Percentiles rank a stretch among this genome's conserved stretches.
phyloP scores from a whole-genome alignment of 2,329 filamentous ascomycete species.

The Pseudogymnoascus sp. region DNA sequence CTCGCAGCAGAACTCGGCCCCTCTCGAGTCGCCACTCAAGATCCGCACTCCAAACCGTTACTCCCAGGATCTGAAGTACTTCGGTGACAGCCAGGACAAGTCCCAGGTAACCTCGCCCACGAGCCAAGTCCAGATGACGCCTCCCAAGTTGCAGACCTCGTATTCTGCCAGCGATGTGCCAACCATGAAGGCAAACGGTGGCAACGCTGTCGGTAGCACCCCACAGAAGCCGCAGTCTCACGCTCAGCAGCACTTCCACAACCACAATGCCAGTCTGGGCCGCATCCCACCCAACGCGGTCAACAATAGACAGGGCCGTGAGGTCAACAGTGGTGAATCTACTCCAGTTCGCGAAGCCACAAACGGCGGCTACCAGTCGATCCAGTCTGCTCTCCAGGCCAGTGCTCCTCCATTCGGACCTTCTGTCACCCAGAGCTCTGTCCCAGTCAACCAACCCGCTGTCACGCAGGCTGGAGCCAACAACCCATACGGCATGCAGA shows the following conservation, averaged over 20 bases:
- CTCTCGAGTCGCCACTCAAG: slow-evolving; percentile 40
- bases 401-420: slow-evolving; percentile 74
- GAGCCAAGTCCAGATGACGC: slow-evolving; percentile 48
- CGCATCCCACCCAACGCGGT: slow-evolving; percentile 62
- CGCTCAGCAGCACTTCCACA: slow-evolving; percentile 49
- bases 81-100: slow-evolving; percentile 29
- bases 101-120: slow-evolving; percentile 33
- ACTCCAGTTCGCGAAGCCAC: slow-evolving; percentile 34
- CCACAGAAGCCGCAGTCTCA: slow-evolving; percentile 44
- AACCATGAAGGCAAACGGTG: slow-evolving; percentile 55
- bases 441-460: slow-evolving; percentile 24
- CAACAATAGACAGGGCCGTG: slow-evolving; percentile 62
- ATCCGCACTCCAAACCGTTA: slow-evolving; percentile 44
- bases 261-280: slow-evolving; percentile 75
- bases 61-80: slow-evolving; percentile 48
- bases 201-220: slow-evolving; percentile 19
- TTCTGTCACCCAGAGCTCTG: slow-evolving; percentile 34
- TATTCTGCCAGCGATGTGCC: slow-evolving; percentile 87
- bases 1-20: slow-evolving; percentile 30
- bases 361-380: slow-evolving; percentile 45
- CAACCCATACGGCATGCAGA: slow-evolving; percentile 20
- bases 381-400: slow-evolving; percentile 68
- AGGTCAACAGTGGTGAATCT: slow-evolving; percentile 44
- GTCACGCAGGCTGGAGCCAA: slow-evolving; percentile 21
- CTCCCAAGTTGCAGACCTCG: slow-evolving; percentile 73